A percentile compares a stretch with the other conserved stretches of the same genome.
These are phyloP conservation scores for Euphrasia confusa DNA, from an alignment of 257 asterid genomes.

Conservation along the genomic window DNA sequence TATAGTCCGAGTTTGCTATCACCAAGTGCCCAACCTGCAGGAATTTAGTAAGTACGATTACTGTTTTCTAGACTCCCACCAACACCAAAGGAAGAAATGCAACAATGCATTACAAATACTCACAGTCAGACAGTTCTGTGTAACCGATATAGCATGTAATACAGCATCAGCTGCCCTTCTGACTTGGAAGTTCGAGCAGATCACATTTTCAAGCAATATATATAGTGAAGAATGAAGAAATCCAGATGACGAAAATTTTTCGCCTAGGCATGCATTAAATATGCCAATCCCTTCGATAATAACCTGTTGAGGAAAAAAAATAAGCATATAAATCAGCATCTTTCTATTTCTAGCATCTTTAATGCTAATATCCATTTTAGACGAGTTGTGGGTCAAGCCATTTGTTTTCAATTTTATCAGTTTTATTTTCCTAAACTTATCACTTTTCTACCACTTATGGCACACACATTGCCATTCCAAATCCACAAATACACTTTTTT, in stretches of 20 bases:
- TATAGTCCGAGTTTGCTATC: constrained; percentile 78
- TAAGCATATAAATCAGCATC: constrained; percentile 5
- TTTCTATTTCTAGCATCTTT: neutral
- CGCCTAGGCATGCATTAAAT: constrained; percentile 65
- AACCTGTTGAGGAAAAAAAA: constrained; percentile 47
- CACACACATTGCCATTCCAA: too few relatives aligned
- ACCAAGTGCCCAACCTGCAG: constrained; percentile 96
- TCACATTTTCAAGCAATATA: constrained; percentile 81
- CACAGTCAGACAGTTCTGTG: constrained; percentile 71
- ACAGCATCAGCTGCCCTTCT: constrained; percentile 77
- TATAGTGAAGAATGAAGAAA: constrained; percentile 92
- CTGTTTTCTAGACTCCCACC: constrained; percentile 21
- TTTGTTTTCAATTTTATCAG: too few relatives aligned
- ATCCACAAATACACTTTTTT: too few relatives aligned
- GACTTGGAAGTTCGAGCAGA: constrained; percentile 78
- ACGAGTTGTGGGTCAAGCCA: too few relatives aligned
- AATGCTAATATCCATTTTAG: too few relatives aligned
- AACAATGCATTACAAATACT: constrained; percentile 36
- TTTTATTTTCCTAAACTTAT: too few relatives aligned
- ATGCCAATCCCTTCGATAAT: constrained; percentile 83
- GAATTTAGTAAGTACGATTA: constrained; percentile 21
- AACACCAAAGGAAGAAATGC: constrained; percentile 24
- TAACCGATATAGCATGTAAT: constrained; percentile 55
- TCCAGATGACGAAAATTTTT: constrained; percentile 72
- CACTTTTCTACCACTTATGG: too few relatives aligned